Conservation (phyloP, 768 basidiomycete species). For the Auricularia auricula-judae region DNA sequence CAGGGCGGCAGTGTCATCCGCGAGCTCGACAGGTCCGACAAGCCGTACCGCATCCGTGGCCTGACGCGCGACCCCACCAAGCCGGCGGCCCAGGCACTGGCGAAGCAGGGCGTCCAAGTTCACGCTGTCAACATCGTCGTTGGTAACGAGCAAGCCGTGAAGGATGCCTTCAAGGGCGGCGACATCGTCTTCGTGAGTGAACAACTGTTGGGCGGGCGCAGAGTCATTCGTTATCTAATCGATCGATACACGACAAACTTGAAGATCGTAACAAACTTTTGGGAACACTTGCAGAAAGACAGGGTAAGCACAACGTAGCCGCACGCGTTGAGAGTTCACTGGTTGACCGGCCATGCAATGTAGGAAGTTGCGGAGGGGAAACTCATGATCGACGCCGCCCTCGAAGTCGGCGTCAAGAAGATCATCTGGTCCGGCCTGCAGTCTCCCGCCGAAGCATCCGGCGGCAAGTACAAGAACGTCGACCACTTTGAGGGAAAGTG, state of each 20-base stretch:
- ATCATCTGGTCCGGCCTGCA: slow-evolving; percentile 11
- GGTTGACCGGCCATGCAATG: neutral
- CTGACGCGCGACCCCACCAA: slow-evolving; percentile 16
- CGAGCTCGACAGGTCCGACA: slow-evolving; percentile 9
- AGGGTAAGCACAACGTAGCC: neutral
- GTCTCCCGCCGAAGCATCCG: neutral
- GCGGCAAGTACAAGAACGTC: too few relatives aligned
- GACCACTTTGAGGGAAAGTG: too few relatives aligned
- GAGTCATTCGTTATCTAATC: too few relatives aligned
- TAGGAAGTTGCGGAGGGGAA: slow-evolving; percentile 10
- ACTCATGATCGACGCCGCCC: slow-evolving; percentile 10
- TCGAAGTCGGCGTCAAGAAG: slow-evolving; percentile 9
- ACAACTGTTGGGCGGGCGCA: too few relatives aligned
- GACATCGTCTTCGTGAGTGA: slow-evolving; percentile 14
- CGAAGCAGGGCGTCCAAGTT: slow-evolving; percentile 14
- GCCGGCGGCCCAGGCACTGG: slow-evolving; percentile 9
- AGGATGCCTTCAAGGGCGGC: slow-evolving; percentile 14
- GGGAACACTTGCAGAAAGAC: slow-evolving; percentile 7
- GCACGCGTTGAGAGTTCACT: neutral
- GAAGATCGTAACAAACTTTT: slow-evolving; percentile 9
- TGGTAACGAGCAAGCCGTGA: slow-evolving; percentile 8
- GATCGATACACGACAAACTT: neutral
- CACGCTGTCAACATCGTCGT: slow-evolving; percentile 13
- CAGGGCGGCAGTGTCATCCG: slow-evolving; percentile 18
- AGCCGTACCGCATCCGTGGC: slow-evolving; percentile 12